Conservation (phyloP, 768 basidiomycete species). For the Fistulinella prunicolor region DNA sequence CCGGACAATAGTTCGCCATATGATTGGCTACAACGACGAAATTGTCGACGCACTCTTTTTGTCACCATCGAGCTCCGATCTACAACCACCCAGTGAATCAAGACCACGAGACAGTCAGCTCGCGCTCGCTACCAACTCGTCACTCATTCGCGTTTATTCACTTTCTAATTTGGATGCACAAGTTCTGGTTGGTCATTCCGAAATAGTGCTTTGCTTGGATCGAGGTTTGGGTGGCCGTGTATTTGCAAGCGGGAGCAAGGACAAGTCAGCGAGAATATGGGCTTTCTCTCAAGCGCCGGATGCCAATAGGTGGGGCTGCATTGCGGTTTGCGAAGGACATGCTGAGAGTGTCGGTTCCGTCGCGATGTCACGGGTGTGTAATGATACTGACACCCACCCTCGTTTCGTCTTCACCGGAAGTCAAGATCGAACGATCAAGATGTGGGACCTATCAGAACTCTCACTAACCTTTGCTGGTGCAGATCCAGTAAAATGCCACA, state of each 20-base stretch:
- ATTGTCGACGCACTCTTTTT: conserved; percentile 89
- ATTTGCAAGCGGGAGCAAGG: conserved; percentile 92
- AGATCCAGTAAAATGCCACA: conserved; percentile 54
- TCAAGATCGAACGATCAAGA: conserved; percentile 96
- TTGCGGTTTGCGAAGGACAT: conserved; percentile 90
- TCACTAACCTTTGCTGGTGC: conserved; percentile 29
- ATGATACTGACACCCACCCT: conserved; percentile 27
- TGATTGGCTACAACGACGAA: conserved; percentile 98
- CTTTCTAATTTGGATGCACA: conserved; percentile 74
- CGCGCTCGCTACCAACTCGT: conserved; percentile 97
- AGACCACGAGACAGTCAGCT: conserved; percentile 61
- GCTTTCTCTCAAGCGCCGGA: conserved; percentile 30
- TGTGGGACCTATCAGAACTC: conserved; percentile 86
- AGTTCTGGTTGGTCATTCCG: conserved; percentile 83
- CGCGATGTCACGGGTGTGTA: conserved; percentile 59
- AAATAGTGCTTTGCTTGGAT: conserved; percentile 88
- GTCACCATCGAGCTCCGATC: conserved; percentile 37
- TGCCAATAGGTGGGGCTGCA: conserved; percentile 49
- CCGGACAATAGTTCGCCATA: conserved; percentile 64
- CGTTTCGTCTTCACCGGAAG: conserved; percentile 91
- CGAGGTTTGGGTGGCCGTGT: conserved; percentile 60
- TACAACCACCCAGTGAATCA: conserved; percentile 16
- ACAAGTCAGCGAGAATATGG: conserved; percentile 87
- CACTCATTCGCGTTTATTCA: conserved; percentile 88
- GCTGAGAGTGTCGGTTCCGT: conserved; percentile 91